Percentiles rank a stretch among this genome's conserved stretches.
Evolutionary conservation across 805 yeast species (phyloP).

Genomic region (Candida alai): DNA sequence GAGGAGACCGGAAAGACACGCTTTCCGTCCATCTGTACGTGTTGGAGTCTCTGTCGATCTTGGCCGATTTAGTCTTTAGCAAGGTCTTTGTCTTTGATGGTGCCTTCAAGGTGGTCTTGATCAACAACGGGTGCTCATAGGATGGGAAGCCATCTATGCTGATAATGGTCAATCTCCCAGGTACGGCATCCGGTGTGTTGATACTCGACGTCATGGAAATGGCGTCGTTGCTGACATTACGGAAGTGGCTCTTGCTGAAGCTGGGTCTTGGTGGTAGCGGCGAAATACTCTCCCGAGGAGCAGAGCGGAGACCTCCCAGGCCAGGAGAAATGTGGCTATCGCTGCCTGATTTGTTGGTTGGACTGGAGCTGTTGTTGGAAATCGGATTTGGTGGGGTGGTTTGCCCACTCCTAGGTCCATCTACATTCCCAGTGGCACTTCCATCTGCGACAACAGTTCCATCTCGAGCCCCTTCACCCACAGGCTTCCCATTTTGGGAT

Average conservation of each 20-base stretch:
- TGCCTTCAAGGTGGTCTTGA: conserved; percentile 51
- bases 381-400: no score
- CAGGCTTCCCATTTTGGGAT: no score
- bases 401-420: no score
- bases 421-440: neutral
- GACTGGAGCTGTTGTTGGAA: no score
- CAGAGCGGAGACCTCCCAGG: no score
- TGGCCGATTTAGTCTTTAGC: conserved; percentile 58
- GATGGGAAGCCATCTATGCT: conserved; percentile 43
- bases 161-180: conserved; percentile 54
- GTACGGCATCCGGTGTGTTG: conserved; percentile 34
- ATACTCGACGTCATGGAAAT: conserved; percentile 34
- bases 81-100: conserved; percentile 51
- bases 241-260: conserved; percentile 16
- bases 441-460: conserved; percentile 4
- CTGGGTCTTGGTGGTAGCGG: conserved; percentile 37
- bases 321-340: no score
- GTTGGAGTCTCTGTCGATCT: conserved; percentile 43
- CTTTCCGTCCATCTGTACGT: conserved; percentile 57
- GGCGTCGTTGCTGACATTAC: conserved; percentile 24
- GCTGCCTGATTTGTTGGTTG: no score
- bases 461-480: conserved; percentile 6
- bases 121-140: conserved; percentile 32
- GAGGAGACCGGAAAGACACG: conserved; percentile 60
- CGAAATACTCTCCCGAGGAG: no score